phyloP scores from a whole-genome alignment of 495 filamentous ascomycete species.

The Aspergillus kassunensis region DNA sequence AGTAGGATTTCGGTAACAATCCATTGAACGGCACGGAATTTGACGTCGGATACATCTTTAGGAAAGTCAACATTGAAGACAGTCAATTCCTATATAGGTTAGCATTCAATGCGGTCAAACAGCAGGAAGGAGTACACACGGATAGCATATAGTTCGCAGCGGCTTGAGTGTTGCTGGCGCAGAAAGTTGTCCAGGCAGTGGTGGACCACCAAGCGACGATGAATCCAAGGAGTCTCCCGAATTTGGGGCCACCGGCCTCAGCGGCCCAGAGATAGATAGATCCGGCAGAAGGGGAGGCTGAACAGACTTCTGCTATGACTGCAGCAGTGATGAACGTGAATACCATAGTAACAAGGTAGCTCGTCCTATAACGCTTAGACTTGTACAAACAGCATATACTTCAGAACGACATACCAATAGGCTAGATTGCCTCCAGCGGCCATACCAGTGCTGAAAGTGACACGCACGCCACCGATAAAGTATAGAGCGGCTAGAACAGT shows the following conservation, averaged over 20 bases:
- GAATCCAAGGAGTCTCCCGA: slow-evolving; percentile 50
- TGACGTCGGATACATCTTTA: slow-evolving; percentile 42
- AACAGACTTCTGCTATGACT: slow-evolving; percentile 54
- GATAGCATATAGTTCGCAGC: slow-evolving; percentile 54
- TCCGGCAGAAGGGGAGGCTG: slow-evolving; percentile 51
- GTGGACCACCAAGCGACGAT: slow-evolving; percentile 59
- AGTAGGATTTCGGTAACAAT: slow-evolving; percentile 48
- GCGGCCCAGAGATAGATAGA: slow-evolving; percentile 58
- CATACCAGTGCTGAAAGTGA: slow-evolving; percentile 54
- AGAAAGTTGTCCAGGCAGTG: slow-evolving; percentile 57
- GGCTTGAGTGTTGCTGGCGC: slow-evolving; percentile 51
- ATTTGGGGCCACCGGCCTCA: slow-evolving; percentile 50
- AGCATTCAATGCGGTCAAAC: neutral
- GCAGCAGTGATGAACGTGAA: slow-evolving; percentile 56
- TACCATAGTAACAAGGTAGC: slow-evolving; percentile 51
- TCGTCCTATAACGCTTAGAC: slow-evolving; percentile 36
- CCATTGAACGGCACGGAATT: slow-evolving; percentile 55
- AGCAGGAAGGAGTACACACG: slow-evolving; percentile 19
- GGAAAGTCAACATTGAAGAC: slow-evolving; percentile 50
- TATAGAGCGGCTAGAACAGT: slow-evolving; percentile 45
- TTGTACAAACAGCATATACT: neutral
- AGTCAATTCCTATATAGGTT: slow-evolving; percentile 41
- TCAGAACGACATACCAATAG: slow-evolving; percentile 36
- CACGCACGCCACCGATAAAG: slow-evolving; percentile 53
- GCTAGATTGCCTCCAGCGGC: slow-evolving; percentile 53